phyloP scores from a whole-genome alignment of 2,329 filamentous ascomycete genomes.

The Calonectria fujianensis region DNA sequence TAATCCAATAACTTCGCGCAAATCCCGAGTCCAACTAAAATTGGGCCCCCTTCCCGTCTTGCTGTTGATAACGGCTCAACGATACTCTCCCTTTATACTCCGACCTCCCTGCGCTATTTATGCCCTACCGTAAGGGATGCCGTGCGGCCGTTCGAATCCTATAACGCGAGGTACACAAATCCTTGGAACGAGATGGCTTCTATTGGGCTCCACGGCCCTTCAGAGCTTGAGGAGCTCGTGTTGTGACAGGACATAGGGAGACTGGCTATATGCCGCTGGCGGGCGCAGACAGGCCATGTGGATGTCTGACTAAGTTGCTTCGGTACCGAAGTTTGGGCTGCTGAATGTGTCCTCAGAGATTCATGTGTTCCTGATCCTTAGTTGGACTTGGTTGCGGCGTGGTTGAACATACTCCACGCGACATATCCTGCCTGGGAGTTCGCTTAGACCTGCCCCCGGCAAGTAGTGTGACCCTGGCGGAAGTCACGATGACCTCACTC shows the following conservation, averaged over 20 bases:
- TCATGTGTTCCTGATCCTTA: background rate
- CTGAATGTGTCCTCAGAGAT: background rate
- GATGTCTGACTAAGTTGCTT: background rate
- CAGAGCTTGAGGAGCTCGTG: no score
- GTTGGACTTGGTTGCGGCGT: background rate
- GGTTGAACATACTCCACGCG: background rate
- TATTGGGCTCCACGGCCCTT: background rate
- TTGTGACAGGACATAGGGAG: background rate
- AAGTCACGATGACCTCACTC: constrained; percentile 6
- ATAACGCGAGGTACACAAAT: background rate
- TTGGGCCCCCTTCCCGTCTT: no score
- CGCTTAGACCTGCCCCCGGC: background rate
- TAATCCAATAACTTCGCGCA: no score
- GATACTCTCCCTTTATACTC: background rate
- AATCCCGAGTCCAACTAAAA: no score
- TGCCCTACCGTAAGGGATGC: background rate
- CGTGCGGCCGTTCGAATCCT: background rate
- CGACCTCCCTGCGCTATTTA: background rate
- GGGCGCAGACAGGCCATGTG: no score
- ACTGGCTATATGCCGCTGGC: background rate
- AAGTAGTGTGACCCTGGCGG: background rate
- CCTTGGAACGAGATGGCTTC: background rate
- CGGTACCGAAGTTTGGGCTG: no score
- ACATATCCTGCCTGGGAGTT: background rate
- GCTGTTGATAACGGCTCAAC: no score